Percentiles rank a stretch among this genome's conserved stretches.
These are phyloP conservation scores for Postia placenta DNA, from an alignment of 768 basidiomycete species.

Conservation along the genomic window DNA sequence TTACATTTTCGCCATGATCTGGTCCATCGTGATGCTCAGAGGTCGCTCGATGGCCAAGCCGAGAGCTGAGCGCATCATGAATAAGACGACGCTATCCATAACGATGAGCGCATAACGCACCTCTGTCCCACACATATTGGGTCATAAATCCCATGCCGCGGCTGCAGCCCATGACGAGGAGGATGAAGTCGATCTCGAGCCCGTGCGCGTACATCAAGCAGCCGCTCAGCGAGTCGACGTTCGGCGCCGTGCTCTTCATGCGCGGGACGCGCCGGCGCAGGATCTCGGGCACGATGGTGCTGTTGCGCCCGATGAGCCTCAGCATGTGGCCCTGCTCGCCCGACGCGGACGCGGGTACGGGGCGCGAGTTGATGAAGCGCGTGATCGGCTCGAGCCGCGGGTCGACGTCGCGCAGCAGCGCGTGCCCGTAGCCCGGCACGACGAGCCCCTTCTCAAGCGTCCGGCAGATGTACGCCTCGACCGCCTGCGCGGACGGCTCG, in stretches of 20 bases:
- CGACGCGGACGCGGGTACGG: neutral
- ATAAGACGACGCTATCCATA: neutral
- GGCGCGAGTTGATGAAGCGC: neutral
- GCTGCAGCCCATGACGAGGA: slow-evolving; percentile 6
- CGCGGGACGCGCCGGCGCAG: neutral
- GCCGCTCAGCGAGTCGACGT: slow-evolving; percentile 5
- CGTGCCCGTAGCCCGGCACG: slow-evolving; percentile 4
- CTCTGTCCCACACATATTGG: slow-evolving; percentile 7
- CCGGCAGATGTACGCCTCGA: neutral
- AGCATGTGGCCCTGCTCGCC: neutral
- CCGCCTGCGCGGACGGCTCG: neutral
- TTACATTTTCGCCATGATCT: neutral
- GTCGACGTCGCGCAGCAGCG: slow-evolving; percentile 4
- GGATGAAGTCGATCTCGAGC: slow-evolving; percentile 1
- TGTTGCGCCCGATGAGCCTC: neutral
- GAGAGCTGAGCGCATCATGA: neutral
- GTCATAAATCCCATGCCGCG: slow-evolving; percentile 5
- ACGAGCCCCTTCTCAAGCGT: neutral
- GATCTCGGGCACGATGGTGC: slow-evolving; percentile 3
- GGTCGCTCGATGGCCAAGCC: slow-evolving; percentile 3
- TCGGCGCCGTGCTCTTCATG: slow-evolving; percentile 5
- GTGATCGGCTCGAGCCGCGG: slow-evolving; percentile 4
- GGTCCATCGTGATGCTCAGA: slow-evolving; percentile 5
- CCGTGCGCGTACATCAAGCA: slow-evolving; percentile 5
- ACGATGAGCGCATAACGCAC: neutral